Evolutionary conservation across 2,329 filamentous ascomycete genomes (phyloP), one percentile per base, ranked within the genome.

Genomic region (Monilinia laxa): DNA sequence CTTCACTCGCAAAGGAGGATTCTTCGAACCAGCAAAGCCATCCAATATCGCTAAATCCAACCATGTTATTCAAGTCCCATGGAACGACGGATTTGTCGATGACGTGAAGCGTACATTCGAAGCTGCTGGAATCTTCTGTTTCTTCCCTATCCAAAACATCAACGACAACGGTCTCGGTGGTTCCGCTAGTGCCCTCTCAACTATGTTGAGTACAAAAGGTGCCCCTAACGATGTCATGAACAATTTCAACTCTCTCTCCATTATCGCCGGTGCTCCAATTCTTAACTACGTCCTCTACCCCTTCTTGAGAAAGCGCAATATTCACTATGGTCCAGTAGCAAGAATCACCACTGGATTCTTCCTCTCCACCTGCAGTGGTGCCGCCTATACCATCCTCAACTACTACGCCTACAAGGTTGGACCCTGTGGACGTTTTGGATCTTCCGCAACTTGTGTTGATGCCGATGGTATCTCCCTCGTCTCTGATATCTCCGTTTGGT

Each of bases 31-130:
- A 7, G 87, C 86, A 64, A 90, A 90, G 78, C 90, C 90, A 3
- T 89, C 85, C 14, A 80, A 82, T 54, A 80, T 91, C 11, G 80
- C 84, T 5, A 79, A 83, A 35, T 78, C 77, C 1, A 76, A 82
- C 69, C 85, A 85, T 65, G 88, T 89, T 0, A 62, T 67, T 0
- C 91, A 88, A 85, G 92, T 93, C 85, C 89, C 87, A 0, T 93
- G 92, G 73, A 90, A 94, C 69, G 91, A 94, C 70, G 85, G 85
- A 58, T 94, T 90, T 88, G 90, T 94, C 38, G 90, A 92, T 73
- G 89, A 93, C 75, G 87, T 92, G 62, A 83, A 83, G 64, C 88
- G 90, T 77, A 90, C 89, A 68, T 80, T 90, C 68, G 82, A 84
- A 73, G 88, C 88, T 66, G 90, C 87, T 79, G 82, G 85, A 70